phyloP scores from a whole-genome alignment of 768 basidiomycete genomes.

The Phanerochaete sordida region DNA sequence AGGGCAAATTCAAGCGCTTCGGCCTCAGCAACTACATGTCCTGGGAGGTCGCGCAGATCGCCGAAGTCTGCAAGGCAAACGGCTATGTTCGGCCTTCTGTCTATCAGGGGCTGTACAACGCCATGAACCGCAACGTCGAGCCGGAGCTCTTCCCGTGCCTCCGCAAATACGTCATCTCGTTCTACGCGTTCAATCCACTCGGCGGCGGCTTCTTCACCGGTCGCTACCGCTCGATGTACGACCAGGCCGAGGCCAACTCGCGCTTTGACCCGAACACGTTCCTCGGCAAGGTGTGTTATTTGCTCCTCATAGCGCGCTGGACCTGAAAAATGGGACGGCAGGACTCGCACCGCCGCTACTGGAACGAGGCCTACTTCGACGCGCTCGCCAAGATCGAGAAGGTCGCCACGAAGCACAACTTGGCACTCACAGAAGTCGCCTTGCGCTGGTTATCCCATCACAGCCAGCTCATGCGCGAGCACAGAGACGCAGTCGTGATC shows the following conservation, averaged over 20 bases:
- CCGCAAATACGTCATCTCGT: constrained; percentile 36
- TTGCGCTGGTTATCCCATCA: constrained; percentile 26
- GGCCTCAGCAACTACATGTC: constrained; percentile 39
- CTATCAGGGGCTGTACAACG: constrained; percentile 48
- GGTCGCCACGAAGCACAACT: constrained; percentile 27
- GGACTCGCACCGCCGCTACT: constrained; percentile 17
- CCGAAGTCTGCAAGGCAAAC: constrained; percentile 41
- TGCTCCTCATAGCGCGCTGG: too few relatives aligned
- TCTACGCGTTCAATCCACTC: constrained; percentile 39
- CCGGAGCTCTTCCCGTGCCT: constrained; percentile 41
- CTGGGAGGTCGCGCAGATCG: constrained; percentile 45
- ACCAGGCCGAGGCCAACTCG: constrained; percentile 44
- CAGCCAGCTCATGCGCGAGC: constrained; percentile 41
- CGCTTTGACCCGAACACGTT: constrained; percentile 47
- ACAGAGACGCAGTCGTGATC: constrained; percentile 52
- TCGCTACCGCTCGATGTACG: constrained; percentile 30
- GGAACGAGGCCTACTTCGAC: constrained; percentile 30
- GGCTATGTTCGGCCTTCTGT: constrained; percentile 44
- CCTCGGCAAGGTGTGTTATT: constrained; percentile 45
- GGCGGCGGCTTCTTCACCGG: constrained; percentile 41
- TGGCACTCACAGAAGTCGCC: constrained; percentile 39
- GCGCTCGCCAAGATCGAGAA: constrained; percentile 30
- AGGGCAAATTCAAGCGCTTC: constrained; percentile 48
- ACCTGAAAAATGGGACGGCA: background rate
- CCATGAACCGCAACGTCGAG: constrained; percentile 36